Conservation (phyloP, 345 rosid species). For the Linum tenue region DNA sequence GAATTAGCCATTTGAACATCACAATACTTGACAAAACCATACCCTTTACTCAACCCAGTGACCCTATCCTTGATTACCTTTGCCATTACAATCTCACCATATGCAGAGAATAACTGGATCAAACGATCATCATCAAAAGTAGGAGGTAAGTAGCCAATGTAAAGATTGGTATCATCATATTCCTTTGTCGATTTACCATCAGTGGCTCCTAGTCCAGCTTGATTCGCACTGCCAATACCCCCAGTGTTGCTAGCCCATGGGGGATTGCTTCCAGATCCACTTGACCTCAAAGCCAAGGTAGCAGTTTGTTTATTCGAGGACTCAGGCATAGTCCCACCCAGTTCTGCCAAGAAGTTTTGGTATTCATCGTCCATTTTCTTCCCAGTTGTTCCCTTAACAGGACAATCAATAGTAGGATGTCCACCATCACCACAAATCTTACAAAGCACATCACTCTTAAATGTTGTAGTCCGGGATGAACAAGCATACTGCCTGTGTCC, state of each 20-base stretch:
- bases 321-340: conserved; percentile 87
- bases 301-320: conserved; percentile 61
- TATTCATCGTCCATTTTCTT: conserved; percentile 99
- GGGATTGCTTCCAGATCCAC: conserved; percentile 67
- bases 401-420: conserved; percentile 97
- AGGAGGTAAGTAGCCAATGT: too few species aligned
- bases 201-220: too few species aligned
- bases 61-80: conserved; percentile 69
- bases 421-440: conserved; percentile 99
- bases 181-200: too few species aligned
- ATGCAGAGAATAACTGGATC: too few species aligned
- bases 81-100: too few species aligned
- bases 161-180: too few species aligned
- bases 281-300: conserved; percentile 56
- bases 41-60: conserved; percentile 77
- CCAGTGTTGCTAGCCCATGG: conserved; percentile 89
- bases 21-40: conserved; percentile 89
- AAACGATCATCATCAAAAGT: too few species aligned
- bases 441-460: conserved; percentile 93
- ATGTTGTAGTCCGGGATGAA: conserved; percentile 83
- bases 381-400: conserved; percentile 80
- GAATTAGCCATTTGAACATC: conserved; percentile 80
- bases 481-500: conserved; percentile 90
- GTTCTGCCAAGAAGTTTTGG: conserved; percentile 89
- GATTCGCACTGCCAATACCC: too few species aligned